Conservation (phyloP, 1,139 yeast species). For the Geotrichum aggregatum region DNA sequence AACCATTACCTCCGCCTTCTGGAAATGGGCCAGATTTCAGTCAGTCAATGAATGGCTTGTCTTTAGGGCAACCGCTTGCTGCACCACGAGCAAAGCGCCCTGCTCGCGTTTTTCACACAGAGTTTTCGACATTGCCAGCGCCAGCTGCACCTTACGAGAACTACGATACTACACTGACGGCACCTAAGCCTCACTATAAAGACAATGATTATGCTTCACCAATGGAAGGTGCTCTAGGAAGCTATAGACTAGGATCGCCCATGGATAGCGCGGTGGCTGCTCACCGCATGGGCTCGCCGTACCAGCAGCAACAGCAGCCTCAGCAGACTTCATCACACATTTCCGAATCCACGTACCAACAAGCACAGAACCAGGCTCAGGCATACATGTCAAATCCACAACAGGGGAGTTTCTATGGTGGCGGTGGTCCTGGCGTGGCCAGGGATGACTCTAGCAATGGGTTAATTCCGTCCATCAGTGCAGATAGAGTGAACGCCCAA, state of each 20-base stretch:
- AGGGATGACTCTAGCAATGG: slow-evolving; percentile 8
- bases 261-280: slow-evolving; percentile 4
- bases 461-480: slow-evolving; percentile 50
- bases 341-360: slow-evolving; percentile 1
- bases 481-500: slow-evolving; percentile 55
- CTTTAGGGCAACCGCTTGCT: background rate
- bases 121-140: slow-evolving; percentile 5
- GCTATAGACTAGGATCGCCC: slow-evolving; percentile 6
- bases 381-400: background rate
- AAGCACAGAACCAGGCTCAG: background rate
- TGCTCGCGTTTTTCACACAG: slow-evolving; percentile 27
- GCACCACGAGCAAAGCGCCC: slow-evolving; percentile 19
- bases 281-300: slow-evolving; percentile 9
- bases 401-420: no score
- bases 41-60: slow-evolving; percentile 8
- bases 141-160: background rate
- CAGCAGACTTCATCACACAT: no score
- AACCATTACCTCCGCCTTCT: no score
- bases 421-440: slow-evolving; percentile 2
- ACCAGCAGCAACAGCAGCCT: slow-evolving; percentile 15
- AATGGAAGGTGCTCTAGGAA: background rate
- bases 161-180: background rate
- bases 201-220: slow-evolving; percentile 4
- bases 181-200: no score
- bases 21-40: slow-evolving; percentile 1